Base-by-base conservation (phyloP, 306 rosid genomes). In the Rosa persica region DNA sequence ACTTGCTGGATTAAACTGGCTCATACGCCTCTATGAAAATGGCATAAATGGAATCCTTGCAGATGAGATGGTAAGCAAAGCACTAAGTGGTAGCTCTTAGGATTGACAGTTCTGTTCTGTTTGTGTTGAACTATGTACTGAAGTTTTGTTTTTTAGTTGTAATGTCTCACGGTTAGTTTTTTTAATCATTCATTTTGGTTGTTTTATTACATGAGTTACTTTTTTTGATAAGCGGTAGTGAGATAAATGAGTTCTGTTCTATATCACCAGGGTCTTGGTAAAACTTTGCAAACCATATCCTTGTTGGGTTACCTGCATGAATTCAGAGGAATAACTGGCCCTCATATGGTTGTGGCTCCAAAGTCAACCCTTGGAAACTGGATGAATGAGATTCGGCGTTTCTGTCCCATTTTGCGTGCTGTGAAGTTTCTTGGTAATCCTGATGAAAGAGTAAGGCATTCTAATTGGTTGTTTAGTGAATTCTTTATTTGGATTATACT, bases 301-400 rank as follows among this genome's bases (percentile, higher is more conserved):
- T 85, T 95, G 83, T 38, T 95, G 86, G 99, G 97, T 54, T 95
- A 95, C 82, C 86, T 95, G 79, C 94, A 95, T 22, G 99, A 95
- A 88, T 95, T 91, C 81, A 91, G 97, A 82, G 98, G 98, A 76
- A 91, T 95, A 58, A 89, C 79, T 15, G 97, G 99, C 13, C 99
- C 99, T 77, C 99, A 93, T 87, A 95, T 95, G 99, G 99, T 95
- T 67, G 98, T 95, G 86, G 99, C 99, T 51, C 99, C 99, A 81
- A 95, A 95, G 88, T 95, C 99, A 75, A 95, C 99, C 40, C 97
- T 95, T 47, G 98, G 98, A 81, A 91, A 95, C 79, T 95, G 99
- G 99, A 95, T 95, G 99, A 95, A 95, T 85, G 99, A 95, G 81
- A 95, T 95, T 83, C 87, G 90, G 10, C 98, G 99, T 72, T 95